phyloP scores from a whole-genome alignment of 169 alveolate species.

The Plasmodium malariae region DNA sequence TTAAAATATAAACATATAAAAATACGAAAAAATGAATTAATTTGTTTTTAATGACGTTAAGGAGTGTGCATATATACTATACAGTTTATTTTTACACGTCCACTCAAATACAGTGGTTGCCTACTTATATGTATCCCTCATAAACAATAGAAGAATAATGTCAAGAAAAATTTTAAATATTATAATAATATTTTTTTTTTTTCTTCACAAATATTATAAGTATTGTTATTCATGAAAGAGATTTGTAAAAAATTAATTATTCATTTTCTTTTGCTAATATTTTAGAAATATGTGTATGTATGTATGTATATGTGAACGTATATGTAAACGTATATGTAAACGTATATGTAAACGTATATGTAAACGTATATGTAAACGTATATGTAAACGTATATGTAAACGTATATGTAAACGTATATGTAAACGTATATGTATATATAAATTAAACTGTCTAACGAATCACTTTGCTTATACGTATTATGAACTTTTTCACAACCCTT shows the following conservation, averaged over 20 bases:
- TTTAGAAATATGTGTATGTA: neutral
- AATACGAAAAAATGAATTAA: neutral
- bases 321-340: too few relatives aligned
- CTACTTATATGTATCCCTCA: neutral
- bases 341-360: too few relatives aligned
- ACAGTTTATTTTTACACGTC: too few relatives aligned
- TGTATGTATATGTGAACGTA: slow-evolving; percentile 11
- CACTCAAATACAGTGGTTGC: neutral
- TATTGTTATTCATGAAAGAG: neutral
- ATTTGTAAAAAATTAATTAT: slow-evolving; percentile 21
- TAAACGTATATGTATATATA: neutral
- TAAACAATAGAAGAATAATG: neutral
- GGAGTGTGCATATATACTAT: neutral
- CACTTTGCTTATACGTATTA: too few relatives aligned
- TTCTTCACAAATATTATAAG: neutral
- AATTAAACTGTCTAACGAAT: too few relatives aligned
- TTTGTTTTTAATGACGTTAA: neutral
- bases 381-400: neutral
- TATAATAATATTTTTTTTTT: slow-evolving; percentile 4
- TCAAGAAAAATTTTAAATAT: neutral
- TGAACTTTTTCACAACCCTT: too few relatives aligned
- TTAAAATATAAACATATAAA: slow-evolving; percentile 2
- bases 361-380: too few relatives aligned
- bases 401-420: too few relatives aligned
- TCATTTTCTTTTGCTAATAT: slow-evolving; percentile 12